Percentiles rank a stretch among this genome's conserved stretches.
phyloP scores from a whole-genome alignment of 1,139 yeast species.

The Sugiyamaella novakii region DNA sequence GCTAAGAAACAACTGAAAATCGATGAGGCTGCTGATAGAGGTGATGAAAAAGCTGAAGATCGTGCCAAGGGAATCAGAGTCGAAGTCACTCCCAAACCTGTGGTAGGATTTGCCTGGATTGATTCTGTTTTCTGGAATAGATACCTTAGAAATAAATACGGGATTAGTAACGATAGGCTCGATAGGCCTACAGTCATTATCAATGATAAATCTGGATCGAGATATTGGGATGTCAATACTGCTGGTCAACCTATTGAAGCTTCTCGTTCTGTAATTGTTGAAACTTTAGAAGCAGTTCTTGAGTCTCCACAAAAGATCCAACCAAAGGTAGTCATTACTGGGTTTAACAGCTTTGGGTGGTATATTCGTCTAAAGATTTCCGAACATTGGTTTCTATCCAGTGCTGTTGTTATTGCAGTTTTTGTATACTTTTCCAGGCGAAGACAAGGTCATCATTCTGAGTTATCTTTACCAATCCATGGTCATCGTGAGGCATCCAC shows the following conservation, averaged over 20 bases:
- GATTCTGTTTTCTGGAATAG: conserved; percentile 44
- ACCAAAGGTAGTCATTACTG: conserved; percentile 33
- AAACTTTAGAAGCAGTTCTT: conserved; percentile 34
- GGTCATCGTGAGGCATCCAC: conserved; percentile 7
- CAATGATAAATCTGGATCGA: conserved; percentile 36
- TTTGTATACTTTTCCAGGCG: conserved; percentile 13
- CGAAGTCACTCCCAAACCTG: conserved; percentile 33
- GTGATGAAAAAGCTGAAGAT: conserved; percentile 39
- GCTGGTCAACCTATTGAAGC: conserved; percentile 36
- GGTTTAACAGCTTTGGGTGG: conserved; percentile 28
- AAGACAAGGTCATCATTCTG: conserved; percentile 3
- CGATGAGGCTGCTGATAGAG: conserved; percentile 42
- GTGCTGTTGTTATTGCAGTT: conserved; percentile 9
- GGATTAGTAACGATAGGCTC: conserved; percentile 28
- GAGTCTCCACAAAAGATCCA: conserved; percentile 33
- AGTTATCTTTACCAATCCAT: conserved; percentile 7
- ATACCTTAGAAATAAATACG: conserved; percentile 42
- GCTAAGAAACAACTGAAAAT: conserved; percentile 41
- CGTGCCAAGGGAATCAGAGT: conserved; percentile 39
- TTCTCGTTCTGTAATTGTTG: conserved; percentile 36
- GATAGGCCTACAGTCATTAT: conserved; percentile 33
- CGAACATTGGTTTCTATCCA: conserved; percentile 20
- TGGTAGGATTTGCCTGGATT: conserved; percentile 45
- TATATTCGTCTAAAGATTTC: conserved; percentile 16
- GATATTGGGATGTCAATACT: conserved; percentile 40